Percentiles rank a stretch among this genome's conserved stretches.
Evolutionary conservation across 2,329 filamentous ascomycete species (phyloP).

Genomic region (Ceratocystis destructans): DNA sequence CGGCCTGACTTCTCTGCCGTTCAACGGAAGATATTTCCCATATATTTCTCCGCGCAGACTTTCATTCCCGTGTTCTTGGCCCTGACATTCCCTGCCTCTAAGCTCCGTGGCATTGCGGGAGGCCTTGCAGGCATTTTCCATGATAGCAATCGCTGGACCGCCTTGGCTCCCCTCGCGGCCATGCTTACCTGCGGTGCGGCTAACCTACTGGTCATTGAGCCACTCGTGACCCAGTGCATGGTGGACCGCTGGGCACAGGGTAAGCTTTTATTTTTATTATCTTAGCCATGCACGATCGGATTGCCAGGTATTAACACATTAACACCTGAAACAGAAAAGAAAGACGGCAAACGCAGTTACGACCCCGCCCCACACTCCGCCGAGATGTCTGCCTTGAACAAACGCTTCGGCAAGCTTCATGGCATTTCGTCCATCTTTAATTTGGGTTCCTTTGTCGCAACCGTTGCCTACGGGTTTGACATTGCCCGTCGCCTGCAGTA

Average conservation of each 20-base stretch:
- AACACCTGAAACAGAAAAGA: conserved; percentile 44
- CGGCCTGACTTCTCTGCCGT: conserved; percentile 69
- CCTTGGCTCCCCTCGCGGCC: conserved; percentile 53
- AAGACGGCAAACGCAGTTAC: conserved; percentile 77
- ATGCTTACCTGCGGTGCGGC: conserved; percentile 57
- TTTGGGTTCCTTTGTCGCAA: conserved; percentile 52
- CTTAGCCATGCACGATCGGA: neutral
- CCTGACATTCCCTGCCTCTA: conserved; percentile 63
- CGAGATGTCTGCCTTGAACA: conserved; percentile 72
- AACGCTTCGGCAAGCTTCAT: conserved; percentile 64
- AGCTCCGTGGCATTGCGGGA: conserved; percentile 29
- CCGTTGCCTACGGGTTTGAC: conserved; percentile 63
- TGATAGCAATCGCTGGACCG: conserved; percentile 46
- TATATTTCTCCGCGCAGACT: conserved; percentile 80
- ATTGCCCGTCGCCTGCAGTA: conserved; percentile 50
- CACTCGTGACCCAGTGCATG: conserved; percentile 62
- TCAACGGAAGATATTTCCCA: conserved; percentile 68
- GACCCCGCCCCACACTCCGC: conserved; percentile 66
- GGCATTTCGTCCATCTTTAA: conserved; percentile 72
- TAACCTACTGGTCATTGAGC: conserved; percentile 61
- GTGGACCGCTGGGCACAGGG: conserved; percentile 64
- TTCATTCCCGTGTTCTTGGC: conserved; percentile 58
- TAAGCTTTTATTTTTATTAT: conserved; percentile 29
- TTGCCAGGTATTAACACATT: conserved; percentile 1
- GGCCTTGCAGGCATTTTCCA: conserved; percentile 45